These are phyloP conservation scores for Krasilnikovozyma curviuscula DNA, from an alignment of 768 basidiomycete genomes.

Conservation along the genomic window DNA sequence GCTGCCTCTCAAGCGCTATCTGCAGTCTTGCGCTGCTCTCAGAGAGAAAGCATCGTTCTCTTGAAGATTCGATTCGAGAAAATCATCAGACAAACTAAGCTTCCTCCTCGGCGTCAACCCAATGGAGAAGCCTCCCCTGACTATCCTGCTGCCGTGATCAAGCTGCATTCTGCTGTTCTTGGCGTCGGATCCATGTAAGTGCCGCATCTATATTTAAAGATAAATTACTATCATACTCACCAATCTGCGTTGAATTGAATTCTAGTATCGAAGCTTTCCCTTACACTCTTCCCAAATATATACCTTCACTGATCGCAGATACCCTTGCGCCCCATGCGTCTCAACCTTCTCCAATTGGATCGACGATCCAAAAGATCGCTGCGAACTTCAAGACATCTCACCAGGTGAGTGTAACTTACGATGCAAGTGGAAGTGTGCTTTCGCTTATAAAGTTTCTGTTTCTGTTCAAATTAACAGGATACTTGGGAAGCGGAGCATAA, in stretches of 20 bases:
- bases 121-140: constrained; percentile 31
- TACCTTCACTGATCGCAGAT: constrained; percentile 33
- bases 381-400: constrained; percentile 55
- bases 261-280: constrained; percentile 64
- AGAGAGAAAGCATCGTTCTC: constrained; percentile 63
- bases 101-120: constrained; percentile 41
- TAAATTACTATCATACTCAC: too few species aligned
- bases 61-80: constrained; percentile 76
- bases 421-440: background rate
- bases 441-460: constrained; percentile 10
- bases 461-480: constrained; percentile 42
- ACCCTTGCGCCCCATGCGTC: constrained; percentile 65
- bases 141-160: constrained; percentile 53
- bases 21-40: constrained; percentile 74
- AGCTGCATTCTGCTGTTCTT: constrained; percentile 72
- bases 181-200: constrained; percentile 62
- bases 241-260: background rate
- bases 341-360: constrained; percentile 76
- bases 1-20: constrained; percentile 52
- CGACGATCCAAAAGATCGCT: constrained; percentile 31
- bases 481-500: constrained; percentile 76
- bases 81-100: constrained; percentile 38
- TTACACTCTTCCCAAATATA: constrained; percentile 86
- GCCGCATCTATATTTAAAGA: background rate
- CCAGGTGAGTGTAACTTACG: constrained; percentile 26